Conservation (phyloP, 2,329 filamentous ascomycete genomes). For the Thielaviopsis populi region DNA sequence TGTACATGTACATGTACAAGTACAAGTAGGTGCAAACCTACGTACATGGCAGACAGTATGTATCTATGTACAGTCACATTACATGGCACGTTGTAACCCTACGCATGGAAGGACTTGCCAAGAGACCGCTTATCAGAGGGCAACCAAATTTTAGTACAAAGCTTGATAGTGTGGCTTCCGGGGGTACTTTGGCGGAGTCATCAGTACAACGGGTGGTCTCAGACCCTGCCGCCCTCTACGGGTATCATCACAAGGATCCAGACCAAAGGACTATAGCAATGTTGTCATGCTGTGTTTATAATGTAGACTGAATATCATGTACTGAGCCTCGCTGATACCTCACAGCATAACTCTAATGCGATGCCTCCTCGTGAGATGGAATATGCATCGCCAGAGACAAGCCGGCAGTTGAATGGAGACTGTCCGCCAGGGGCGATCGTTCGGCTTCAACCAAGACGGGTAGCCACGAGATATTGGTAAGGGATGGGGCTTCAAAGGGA, state of each 20-base stretch:
- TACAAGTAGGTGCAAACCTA: neutral
- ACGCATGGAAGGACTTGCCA: neutral
- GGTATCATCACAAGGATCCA: neutral
- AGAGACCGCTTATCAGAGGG: neutral
- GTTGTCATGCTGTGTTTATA: neutral
- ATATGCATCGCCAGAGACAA: too few relatives aligned
- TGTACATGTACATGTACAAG: too few relatives aligned
- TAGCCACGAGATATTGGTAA: neutral
- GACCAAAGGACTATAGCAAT: neutral
- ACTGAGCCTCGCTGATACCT: neutral
- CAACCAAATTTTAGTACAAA: neutral
- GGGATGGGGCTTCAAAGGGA: neutral
- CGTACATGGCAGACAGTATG: too few relatives aligned
- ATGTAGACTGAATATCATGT: neutral
- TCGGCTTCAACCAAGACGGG: neutral
- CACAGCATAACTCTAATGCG: neutral
- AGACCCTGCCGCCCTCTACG: neutral
- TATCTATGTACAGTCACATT: neutral
- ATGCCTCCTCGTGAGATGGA: too few relatives aligned
- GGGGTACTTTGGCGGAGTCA: neutral
- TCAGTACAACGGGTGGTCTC: neutral
- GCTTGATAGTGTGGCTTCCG: neutral
- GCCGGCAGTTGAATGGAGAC: neutral
- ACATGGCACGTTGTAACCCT: neutral
- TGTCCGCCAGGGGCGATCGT: neutral